A percentile compares a stretch with the other conserved stretches of the same genome.
Evolutionary conservation across 352 stramenopile species (phyloP).

Genomic region (Pythium aristosporum): DNA sequence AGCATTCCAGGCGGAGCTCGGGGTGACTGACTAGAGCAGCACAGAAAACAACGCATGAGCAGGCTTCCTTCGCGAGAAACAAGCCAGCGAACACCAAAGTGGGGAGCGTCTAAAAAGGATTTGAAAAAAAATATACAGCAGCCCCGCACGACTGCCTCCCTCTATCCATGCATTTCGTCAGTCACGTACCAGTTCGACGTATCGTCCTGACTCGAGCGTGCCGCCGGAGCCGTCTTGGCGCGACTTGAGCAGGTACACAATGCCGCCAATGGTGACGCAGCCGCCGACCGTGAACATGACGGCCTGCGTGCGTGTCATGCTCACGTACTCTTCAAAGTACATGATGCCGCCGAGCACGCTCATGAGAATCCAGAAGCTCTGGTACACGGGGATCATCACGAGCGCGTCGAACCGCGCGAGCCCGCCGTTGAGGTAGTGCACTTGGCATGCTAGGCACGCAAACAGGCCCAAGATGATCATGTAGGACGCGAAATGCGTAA

Average conservation of each 20-base stretch:
- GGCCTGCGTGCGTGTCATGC: constrained; percentile 74
- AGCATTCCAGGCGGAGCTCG: constrained; percentile 72
- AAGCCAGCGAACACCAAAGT: constrained; percentile 1
- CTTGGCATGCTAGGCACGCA: constrained; percentile 73
- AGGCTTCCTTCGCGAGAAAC: neutral
- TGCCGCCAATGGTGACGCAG: constrained; percentile 73
- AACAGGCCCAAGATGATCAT: constrained; percentile 69
- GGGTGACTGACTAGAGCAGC: constrained; percentile 57
- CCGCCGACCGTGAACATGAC: constrained; percentile 80
- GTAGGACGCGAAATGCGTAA: constrained; percentile 77
- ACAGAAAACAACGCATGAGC: constrained; percentile 7
- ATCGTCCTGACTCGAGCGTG: constrained; percentile 36
- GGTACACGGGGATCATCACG: constrained; percentile 88
- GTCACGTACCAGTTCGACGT: constrained; percentile 66
- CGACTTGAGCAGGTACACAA: constrained; percentile 73
- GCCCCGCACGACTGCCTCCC: neutral
- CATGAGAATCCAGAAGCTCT: constrained; percentile 90
- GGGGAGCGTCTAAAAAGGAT: constrained; percentile 6
- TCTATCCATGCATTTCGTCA: neutral
- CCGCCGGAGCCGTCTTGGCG: constrained; percentile 32
- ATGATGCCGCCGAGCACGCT: constrained; percentile 90
- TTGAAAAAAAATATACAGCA: constrained; percentile 3
- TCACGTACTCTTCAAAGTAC: constrained; percentile 92
- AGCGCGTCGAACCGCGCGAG: constrained; percentile 89
- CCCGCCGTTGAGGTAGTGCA: constrained; percentile 89